Evolutionary conservation across 1,284 basidiomycete species (phyloP), one percentile per base, ranked within the genome.

Genomic region (Austroboletus niveus): DNA sequence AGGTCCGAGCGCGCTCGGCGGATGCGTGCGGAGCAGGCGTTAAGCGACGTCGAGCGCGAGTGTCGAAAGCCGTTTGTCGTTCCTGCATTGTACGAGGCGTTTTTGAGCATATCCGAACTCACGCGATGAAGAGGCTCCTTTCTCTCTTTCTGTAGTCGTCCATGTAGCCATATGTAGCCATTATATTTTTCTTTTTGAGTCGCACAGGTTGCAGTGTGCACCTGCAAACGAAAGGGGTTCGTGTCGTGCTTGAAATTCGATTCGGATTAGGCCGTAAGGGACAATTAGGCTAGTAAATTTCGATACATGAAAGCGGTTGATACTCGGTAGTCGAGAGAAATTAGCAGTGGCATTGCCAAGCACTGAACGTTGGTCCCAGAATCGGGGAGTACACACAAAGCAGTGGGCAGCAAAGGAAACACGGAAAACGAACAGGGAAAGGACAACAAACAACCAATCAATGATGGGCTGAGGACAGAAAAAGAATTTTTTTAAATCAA

Each of bases 51-150:
- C 3, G 67, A 70, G 42, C 55, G 54, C 43, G 65, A 67, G 38
- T 68, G 65, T 32, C 48, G 46, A 22, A 20, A 53, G 42, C 65
- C 69, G 20, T 70, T 70, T 41, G 60, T 70, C 20, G 67, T 67
- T 0, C 65, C 67, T 20, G 68, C 62, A 3, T 50, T 67, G 43
- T 62, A 65, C 41, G 61, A 64, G 17, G 69, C 65, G 12, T 70
- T 67, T 17, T 31, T 63, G 47, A 51, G 24, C 15, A 66, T 70
- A 36, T 64, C 65, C 20, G 68, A 70, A 14, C 53, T 66, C 30
- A 53, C 65, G 4, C 43, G 32, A 42, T 64, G 51, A 57, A 5
- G 5, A 8, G 5, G 17, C 20, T 8, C 38, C 14, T 40, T 40
- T 17, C 4, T 38, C 17, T 11, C 36, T 36, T 14, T 36, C 7